These are phyloP conservation scores for Penicillium tannophilum DNA, from an alignment of 495 filamentous ascomycete species.

Conservation along the genomic window DNA sequence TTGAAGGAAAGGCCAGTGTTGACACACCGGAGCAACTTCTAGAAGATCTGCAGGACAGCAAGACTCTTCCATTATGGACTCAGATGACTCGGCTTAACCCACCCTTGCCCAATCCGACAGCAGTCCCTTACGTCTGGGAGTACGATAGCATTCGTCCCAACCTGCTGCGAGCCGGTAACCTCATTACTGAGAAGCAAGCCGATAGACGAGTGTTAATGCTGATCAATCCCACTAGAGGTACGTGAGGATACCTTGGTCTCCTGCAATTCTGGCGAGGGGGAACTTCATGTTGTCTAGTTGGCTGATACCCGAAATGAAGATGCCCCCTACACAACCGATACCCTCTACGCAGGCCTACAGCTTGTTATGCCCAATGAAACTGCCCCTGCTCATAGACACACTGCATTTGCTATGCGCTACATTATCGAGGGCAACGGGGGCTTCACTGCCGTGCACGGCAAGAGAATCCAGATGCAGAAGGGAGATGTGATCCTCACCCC, in stretches of 20 bases:
- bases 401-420: slow-evolving; percentile 56
- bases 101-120: slow-evolving; percentile 42
- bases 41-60: slow-evolving; percentile 25
- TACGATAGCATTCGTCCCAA: slow-evolving; percentile 44
- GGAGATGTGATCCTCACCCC: slow-evolving; percentile 57
- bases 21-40: slow-evolving; percentile 30
- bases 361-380: slow-evolving; percentile 54
- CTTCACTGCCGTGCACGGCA: slow-evolving; percentile 40
- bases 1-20: not conserved
- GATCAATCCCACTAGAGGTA: slow-evolving; percentile 47
- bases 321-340: slow-evolving; percentile 56
- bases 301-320: slow-evolving; percentile 19
- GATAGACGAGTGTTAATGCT: slow-evolving; percentile 52
- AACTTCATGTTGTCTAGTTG: not conserved
- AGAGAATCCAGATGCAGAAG: slow-evolving; percentile 37
- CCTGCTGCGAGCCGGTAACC: slow-evolving; percentile 41
- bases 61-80: slow-evolving; percentile 43
- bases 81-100: slow-evolving; percentile 48
- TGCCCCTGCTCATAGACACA: slow-evolving; percentile 51
- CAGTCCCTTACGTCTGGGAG: slow-evolving; percentile 41
- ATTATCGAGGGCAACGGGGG: slow-evolving; percentile 54
- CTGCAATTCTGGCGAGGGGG: not conserved
- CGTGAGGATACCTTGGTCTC: not conserved
- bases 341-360: slow-evolving; percentile 54
- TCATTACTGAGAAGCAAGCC: slow-evolving; percentile 45